Conservation (phyloP, 352 stramenopile species). For the Phytophthora megakarya region DNA sequence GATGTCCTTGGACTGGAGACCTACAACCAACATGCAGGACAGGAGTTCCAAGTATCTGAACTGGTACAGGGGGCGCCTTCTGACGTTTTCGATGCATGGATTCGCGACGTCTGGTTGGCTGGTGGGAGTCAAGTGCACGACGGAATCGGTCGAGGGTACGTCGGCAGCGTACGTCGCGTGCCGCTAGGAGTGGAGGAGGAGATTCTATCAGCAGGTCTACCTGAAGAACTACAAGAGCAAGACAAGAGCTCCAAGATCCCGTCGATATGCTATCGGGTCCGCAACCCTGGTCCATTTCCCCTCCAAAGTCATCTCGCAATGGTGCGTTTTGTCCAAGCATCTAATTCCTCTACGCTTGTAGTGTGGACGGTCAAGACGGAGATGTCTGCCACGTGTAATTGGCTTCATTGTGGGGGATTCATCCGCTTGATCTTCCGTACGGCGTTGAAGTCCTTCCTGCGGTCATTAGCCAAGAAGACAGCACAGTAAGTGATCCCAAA, state of each 20-base stretch:
- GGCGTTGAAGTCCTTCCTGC: slow-evolving; percentile 38
- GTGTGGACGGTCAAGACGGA: slow-evolving; percentile 47
- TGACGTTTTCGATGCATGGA: slow-evolving; percentile 58
- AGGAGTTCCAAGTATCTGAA: slow-evolving; percentile 52
- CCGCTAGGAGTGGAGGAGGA: slow-evolving; percentile 59
- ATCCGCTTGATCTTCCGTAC: slow-evolving; percentile 39
- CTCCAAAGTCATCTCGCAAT: slow-evolving; percentile 54
- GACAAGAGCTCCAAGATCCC: slow-evolving; percentile 33
- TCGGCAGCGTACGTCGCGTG: slow-evolving; percentile 52
- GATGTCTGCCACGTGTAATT: slow-evolving; percentile 19
- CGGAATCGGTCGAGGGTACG: slow-evolving; percentile 43
- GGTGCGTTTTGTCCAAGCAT: slow-evolving; percentile 50
- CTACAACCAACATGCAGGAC: slow-evolving; percentile 48
- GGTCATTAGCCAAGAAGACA: slow-evolving; percentile 17
- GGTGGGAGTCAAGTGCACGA: slow-evolving; percentile 38
- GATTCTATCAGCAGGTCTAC: slow-evolving; percentile 56
- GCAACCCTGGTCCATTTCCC: slow-evolving; percentile 47
- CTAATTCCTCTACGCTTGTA: slow-evolving; percentile 31
- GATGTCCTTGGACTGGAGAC: slow-evolving; percentile 45
- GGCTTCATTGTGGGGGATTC: slow-evolving; percentile 44
- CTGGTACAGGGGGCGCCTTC: slow-evolving; percentile 36
- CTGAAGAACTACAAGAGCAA: slow-evolving; percentile 27
- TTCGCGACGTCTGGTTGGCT: slow-evolving; percentile 51
- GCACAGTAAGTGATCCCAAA: slow-evolving; percentile 1
- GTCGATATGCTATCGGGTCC: slow-evolving; percentile 57